A percentile compares a stretch with the other conserved stretches of the same genome.
These are phyloP conservation scores for Penicillium parvum DNA, from an alignment of 495 filamentous ascomycete genomes.

Conservation along the genomic window DNA sequence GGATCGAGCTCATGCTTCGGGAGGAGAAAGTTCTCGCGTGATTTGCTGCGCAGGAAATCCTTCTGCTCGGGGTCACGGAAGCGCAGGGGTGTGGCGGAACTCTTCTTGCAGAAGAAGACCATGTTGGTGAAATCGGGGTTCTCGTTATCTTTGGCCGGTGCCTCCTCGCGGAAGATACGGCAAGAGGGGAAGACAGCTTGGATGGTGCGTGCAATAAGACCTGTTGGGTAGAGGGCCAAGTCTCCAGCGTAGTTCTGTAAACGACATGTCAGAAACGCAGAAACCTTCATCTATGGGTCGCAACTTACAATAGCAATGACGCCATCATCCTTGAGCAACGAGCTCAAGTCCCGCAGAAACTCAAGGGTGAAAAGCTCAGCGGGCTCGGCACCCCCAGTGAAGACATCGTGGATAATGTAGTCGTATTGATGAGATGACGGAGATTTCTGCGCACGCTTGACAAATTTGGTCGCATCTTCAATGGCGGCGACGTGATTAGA, in stretches of 20 bases:
- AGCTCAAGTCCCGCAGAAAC: slow-evolving; percentile 64
- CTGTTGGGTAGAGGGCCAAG: slow-evolving; percentile 64
- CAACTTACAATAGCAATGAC: slow-evolving; percentile 81
- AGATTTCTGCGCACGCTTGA: slow-evolving; percentile 46
- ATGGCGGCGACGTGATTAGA: slow-evolving; percentile 74
- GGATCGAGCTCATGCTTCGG: slow-evolving; percentile 70
- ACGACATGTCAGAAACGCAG: not conserved
- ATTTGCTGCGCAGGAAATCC: slow-evolving; percentile 70
- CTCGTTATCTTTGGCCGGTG: slow-evolving; percentile 37
- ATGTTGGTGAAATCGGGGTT: slow-evolving; percentile 82
- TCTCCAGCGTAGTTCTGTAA: slow-evolving; percentile 94
- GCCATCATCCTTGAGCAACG: slow-evolving; percentile 70
- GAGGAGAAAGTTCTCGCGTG: slow-evolving; percentile 61
- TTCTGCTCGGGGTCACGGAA: slow-evolving; percentile 64
- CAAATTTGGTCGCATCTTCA: slow-evolving; percentile 75
- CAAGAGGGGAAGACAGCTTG: slow-evolving; percentile 68
- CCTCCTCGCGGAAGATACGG: slow-evolving; percentile 78
- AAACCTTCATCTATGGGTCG: not conserved
- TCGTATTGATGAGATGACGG: slow-evolving; percentile 56
- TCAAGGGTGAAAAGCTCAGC: slow-evolving; percentile 80
- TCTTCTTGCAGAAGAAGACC: slow-evolving; percentile 59
- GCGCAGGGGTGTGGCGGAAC: slow-evolving; percentile 36
- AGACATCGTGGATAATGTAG: slow-evolving; percentile 98
- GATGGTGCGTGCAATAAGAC: slow-evolving; percentile 69
- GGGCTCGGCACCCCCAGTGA: slow-evolving; percentile 93